Evolutionary conservation across 2,329 filamentous ascomycete genomes (phyloP), one percentile per base, ranked within the genome.

Genomic region (Drechslerella dactyloides): DNA sequence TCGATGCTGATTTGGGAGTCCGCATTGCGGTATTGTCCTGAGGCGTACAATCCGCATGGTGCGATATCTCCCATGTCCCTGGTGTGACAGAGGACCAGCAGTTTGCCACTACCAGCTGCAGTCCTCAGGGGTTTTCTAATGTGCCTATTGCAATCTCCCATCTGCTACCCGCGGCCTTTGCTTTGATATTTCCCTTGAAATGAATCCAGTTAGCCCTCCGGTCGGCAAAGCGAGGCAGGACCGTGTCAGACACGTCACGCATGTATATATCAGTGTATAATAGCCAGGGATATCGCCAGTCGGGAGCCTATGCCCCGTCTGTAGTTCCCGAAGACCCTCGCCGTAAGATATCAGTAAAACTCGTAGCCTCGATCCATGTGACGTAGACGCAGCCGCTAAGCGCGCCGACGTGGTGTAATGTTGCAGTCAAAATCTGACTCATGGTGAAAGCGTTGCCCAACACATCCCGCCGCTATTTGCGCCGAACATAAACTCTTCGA

Each of bases 311-410:
- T 42, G 37, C 37, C 15, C 15, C 37, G 37, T 42, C 4, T 42
- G 37, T 42, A 15, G 15, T 13, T 15, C 37, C 37, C 37, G 37
- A 6, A n/a, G n/a, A n/a, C n/a, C n/a, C n/a, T n/a, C n/a, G n/a
- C n/a, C n/a, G n/a, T n/a, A n/a, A n/a, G n/a, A 33, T 8, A 33
- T 8, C 3, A 33, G 27, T 33, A 4, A 33, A 33, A 33, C 3
- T 33, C 27, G 3, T 3, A 3, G 8, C 4, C 27, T 33, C 27
- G 15, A 33, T n/a, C 8, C 53, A 23, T 53, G 54, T 58, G 61
- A 54, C 54, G 33, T 58, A 59, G 62, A 66, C 46, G 54, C 17
- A 58, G 58, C 54, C 66, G 65, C 65, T 54, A 70, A 70, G 59
- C 51, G 58, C 66, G 37, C 37, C 37, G 46, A 54, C 53, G 56